Conservation (phyloP, 176 grass and related monocot species). For the Triticum aestivum region DNA sequence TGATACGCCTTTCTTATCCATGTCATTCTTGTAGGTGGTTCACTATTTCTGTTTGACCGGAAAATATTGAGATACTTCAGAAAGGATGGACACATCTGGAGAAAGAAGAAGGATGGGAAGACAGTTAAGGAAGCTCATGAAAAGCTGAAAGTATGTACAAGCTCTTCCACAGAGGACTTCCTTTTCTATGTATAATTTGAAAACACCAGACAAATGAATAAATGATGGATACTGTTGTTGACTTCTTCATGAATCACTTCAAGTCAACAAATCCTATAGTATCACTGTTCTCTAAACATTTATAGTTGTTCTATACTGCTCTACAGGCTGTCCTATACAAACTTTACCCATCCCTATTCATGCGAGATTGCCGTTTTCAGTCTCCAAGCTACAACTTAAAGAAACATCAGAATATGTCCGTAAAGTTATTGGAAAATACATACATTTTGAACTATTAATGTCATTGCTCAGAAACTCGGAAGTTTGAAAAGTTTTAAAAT, state of each 20-base stretch:
- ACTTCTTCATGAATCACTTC: neutral
- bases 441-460: neutral
- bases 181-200: neutral
- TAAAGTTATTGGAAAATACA: neutral
- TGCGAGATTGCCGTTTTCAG: slow-evolving; percentile 4
- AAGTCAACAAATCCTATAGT: neutral
- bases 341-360: neutral
- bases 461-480: neutral
- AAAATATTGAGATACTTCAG: slow-evolving; percentile 94
- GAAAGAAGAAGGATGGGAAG: slow-evolving; percentile 86
- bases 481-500: neutral
- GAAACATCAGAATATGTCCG: neutral
- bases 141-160: slow-evolving; percentile 64
- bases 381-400: neutral
- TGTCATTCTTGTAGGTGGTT: slow-evolving; percentile 56
- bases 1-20: neutral
- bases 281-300: neutral
- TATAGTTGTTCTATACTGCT: neutral
- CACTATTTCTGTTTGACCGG: slow-evolving; percentile 80
- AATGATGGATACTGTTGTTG: neutral
- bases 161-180: neutral
- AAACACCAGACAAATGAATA: neutral
- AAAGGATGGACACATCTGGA: slow-evolving; percentile 89
- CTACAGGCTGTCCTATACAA: neutral
- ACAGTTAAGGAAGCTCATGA: slow-evolving; percentile 94